Evolutionary conservation across 306 rosid species (phyloP), one percentile per base, ranked within the genome.

Genomic region (Prunus armeniaca): DNA sequence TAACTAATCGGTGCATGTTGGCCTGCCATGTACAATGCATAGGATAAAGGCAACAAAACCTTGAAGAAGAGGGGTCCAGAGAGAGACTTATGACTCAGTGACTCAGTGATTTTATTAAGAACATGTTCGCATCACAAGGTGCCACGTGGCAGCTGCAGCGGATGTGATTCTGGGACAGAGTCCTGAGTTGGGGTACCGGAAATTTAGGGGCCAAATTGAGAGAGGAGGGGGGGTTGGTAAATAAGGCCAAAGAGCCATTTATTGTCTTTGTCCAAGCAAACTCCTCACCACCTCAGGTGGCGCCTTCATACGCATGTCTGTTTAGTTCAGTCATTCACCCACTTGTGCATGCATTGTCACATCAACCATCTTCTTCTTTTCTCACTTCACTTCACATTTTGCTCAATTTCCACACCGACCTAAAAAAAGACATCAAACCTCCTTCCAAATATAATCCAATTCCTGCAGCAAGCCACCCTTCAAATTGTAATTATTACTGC

Each of bases 171-270:
- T 22, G 45, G 65, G 46, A 34, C 54, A 32, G 67, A 20, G 27
- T 57, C 24, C 56, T 2, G 9, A 14, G 1, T 73, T 15, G 5
- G 12, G 12, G 22, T 9, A 58, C 75, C 62, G 81, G 34, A 82
- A 72, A 71, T 76, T 66, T 72, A 65, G 81, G 78, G 73, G 8
- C 71, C 20, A 52, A 57, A 71, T 22, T 62, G 54, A 32, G 24
- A 10, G 25, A 34, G 24, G 69, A 41, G 65, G 43, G 57, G 76
- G 52, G 57, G 76, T 72, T 49, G 85, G 85, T 77, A 72, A 82
- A 77, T 77, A 60, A 52, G 60, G 77, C 77, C 82, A 79, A 79
- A 22, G 19, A 49, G n/a, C 25, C 67, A 49, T 47, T 67, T n/a
- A 49, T 77, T 82, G 65, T 54, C 60, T 8, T 58, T 38, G 68